Percentiles rank a stretch among this genome's conserved stretches.
Evolutionary conservation across 2,329 filamentous ascomycete species (phyloP).

Genomic region (Hypoxylon sp.): DNA sequence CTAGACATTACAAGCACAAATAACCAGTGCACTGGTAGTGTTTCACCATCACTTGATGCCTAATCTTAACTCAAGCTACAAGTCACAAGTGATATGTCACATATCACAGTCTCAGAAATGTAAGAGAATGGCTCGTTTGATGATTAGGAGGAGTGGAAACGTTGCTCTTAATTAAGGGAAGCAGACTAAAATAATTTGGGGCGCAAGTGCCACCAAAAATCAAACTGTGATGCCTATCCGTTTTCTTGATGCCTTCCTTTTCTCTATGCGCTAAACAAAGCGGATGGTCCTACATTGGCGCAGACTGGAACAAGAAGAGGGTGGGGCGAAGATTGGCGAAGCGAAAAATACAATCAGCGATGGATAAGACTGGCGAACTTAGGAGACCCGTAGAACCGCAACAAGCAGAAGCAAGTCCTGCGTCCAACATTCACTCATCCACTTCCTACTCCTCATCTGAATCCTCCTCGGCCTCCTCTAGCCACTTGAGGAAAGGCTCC

Average conservation of each 20-base stretch:
- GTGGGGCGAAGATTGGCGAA: background rate
- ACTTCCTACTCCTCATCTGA: constrained; percentile 68
- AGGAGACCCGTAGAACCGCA: constrained; percentile 19
- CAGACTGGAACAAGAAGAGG: constrained; percentile 11
- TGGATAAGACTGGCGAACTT: constrained; percentile 24
- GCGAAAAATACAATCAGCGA: constrained; percentile 1
- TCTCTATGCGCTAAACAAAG: constrained; percentile 23
- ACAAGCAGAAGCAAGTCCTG: constrained; percentile 5
- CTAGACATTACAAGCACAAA: background rate
- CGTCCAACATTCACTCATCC: constrained; percentile 7
- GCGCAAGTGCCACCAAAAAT: constrained; percentile 8
- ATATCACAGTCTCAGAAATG: background rate
- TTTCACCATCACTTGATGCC: background rate
- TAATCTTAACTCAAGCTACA: background rate
- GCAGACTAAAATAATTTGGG: constrained; percentile 20
- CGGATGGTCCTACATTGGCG: constrained; percentile 3
- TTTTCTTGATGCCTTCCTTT: constrained; percentile 14
- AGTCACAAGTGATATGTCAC: constrained; percentile 2
- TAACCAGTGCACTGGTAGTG: background rate
- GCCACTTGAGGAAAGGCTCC: constrained; percentile 94
- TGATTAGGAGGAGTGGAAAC: constrained; percentile 28
- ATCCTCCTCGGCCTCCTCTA: constrained; percentile 86
- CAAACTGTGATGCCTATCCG: constrained; percentile 6
- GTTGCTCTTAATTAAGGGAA: constrained; percentile 22
- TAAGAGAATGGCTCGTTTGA: constrained; percentile 4